Evolutionary conservation across 192 early-diverging fungal species (phyloP), one percentile per base, ranked within the genome.

Genomic region (Backusella morwellensis): DNA sequence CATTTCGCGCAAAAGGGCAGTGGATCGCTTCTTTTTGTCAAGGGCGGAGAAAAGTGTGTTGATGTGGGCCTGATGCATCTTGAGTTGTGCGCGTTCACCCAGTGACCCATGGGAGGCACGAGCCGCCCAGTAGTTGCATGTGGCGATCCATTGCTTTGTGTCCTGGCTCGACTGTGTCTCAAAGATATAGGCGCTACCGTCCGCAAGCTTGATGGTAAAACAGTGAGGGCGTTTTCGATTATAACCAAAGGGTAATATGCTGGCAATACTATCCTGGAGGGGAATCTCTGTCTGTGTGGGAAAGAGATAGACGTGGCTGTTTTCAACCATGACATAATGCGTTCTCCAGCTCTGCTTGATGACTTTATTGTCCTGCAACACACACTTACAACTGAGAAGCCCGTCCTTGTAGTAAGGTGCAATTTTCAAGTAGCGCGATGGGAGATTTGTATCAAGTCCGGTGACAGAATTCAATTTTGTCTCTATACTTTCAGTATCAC

Each of bases 81-180:
- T 81, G 35, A 91, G 85, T 77, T 94, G 93, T 0, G 80, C 83
- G 12, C 72, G 66, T 35, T 82, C 81, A 34, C 70, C 54, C 6
- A 82, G 47, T 8, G 72, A 26, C n/a, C 52, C 17, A 77, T 93
- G 95, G 70, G 91, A 94, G 63, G 91, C 90, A 26, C 95, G 85
- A 9, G 96, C 94, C 2, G 96, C 95, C 96, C 96, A 98, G 80
- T 92, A 95, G 85, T 97, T 98, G 72, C 96, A 93, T 23, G 91
- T 93, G 0, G 88, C 80, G 0, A 94, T 91, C 97, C 97, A 98
- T 52, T 89, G 90, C 29, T 88, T 88, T 41, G 94, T 85, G 66
- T 90, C 88, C 29, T 91, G 86, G 68, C 85, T 84, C 1, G 86
- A 90, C 14, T 80, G 80, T 0, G 91, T 88, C 79, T 97, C 93